phyloP scores from a whole-genome alignment of 208 protist species.

The Leishmania lainsoni region DNA sequence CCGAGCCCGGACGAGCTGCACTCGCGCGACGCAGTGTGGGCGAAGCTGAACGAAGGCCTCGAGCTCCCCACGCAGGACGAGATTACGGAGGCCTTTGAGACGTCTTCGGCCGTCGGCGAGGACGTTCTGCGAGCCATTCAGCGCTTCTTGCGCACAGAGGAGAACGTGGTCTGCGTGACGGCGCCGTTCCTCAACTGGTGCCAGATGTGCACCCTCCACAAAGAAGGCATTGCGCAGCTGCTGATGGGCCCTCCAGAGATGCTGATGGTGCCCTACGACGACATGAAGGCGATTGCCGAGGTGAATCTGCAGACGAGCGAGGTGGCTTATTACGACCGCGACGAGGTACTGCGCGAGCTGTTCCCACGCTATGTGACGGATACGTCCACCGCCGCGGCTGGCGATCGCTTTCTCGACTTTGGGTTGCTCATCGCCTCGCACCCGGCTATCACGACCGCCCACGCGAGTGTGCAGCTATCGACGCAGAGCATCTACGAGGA shows the following conservation, averaged over 20 bases:
- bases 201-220: conserved; percentile 83
- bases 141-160: conserved; percentile 69
- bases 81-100: conserved; percentile 75
- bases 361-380: conserved; percentile 67
- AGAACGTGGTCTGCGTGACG: conserved; percentile 69
- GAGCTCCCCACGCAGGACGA: conserved; percentile 43
- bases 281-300: conserved; percentile 73
- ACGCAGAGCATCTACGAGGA: conserved; percentile 71
- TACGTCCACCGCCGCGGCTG: conserved; percentile 50
- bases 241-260: conserved; percentile 82
- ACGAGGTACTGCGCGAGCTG: conserved; percentile 63
- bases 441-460: conserved; percentile 65
- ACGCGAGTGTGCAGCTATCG: conserved; percentile 50
- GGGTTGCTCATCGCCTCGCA: conserved; percentile 76
- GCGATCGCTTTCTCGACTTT: conserved; percentile 82
- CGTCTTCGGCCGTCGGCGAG: conserved; percentile 60
- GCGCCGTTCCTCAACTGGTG: conserved; percentile 88
- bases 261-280: conserved; percentile 79
- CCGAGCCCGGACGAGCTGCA: conserved; percentile 56
- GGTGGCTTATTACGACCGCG: conserved; percentile 69
- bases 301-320: conserved; percentile 61
- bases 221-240: conserved; percentile 73
- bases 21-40: conserved; percentile 69
- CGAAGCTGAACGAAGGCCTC: conserved; percentile 51
- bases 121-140: conserved; percentile 82